phyloP scores from a whole-genome alignment of 2,329 filamentous ascomycete genomes.

The Scedosporium aurantiacum region DNA sequence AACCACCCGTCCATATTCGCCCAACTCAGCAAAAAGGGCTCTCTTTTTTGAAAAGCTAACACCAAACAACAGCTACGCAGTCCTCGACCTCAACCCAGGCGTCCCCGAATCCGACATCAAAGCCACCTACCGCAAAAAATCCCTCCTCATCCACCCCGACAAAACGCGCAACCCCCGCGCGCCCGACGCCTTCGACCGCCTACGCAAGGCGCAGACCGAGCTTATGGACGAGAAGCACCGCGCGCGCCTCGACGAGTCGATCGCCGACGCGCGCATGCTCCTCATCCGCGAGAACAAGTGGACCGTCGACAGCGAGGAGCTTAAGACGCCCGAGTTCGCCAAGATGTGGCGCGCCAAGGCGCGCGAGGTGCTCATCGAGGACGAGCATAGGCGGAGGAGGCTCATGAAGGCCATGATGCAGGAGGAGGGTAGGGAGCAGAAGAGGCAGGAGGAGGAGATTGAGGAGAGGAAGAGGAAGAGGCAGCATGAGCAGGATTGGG shows the following conservation, averaged over 20 bases:
- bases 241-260: conserved; percentile 78
- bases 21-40: not conserved
- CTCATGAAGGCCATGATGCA: conserved; percentile 92
- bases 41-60: conserved; percentile 26
- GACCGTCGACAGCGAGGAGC: conserved; percentile 77
- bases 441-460: conserved; percentile 72
- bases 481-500: conserved; percentile 92
- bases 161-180: conserved; percentile 87
- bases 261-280: conserved; percentile 89
- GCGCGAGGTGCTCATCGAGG: conserved; percentile 81
- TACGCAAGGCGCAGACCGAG: conserved; percentile 87
- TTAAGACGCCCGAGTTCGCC: conserved; percentile 73
- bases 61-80: conserved; percentile 54
- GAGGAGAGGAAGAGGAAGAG: conserved; percentile 75
- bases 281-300: conserved; percentile 91
- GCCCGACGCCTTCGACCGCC: conserved; percentile 89
- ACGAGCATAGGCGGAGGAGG: conserved; percentile 71
- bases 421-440: conserved; percentile 85
- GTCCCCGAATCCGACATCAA: conserved; percentile 96
- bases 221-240: conserved; percentile 93
- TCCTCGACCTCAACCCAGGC: conserved; percentile 90
- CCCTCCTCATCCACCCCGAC: conserved; percentile 97
- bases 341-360: conserved; percentile 84
- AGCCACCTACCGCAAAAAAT: conserved; percentile 86
- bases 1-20: not conserved